Evolutionary conservation across 148 eudicot species (phyloP).

Genomic region (Selenicereus undatus): DNA sequence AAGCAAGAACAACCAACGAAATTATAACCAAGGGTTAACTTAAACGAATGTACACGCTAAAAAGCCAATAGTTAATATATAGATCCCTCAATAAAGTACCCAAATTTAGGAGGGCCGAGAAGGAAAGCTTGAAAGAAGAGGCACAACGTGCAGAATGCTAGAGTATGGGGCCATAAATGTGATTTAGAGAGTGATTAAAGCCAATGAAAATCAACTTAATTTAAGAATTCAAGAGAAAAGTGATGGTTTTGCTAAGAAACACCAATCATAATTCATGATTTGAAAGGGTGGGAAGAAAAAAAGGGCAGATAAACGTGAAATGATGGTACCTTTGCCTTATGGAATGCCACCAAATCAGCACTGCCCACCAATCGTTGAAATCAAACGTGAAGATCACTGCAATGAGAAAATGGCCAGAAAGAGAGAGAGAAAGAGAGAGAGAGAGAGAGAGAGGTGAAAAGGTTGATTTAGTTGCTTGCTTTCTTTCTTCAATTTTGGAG

Average conservation of each 20-base stretch:
- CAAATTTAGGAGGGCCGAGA: neutral
- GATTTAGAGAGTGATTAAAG: slow-evolving; percentile 32
- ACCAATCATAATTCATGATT: slow-evolving; percentile 3
- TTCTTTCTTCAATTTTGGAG: neutral
- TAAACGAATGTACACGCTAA: neutral
- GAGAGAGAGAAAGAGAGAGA: neutral
- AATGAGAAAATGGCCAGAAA: neutral
- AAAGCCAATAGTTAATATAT: neutral
- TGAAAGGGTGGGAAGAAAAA: neutral
- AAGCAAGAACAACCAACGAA: neutral
- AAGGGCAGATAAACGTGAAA: neutral
- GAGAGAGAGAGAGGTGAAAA: neutral
- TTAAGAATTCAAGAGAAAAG: neutral
- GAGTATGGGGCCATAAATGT: slow-evolving; percentile 20
- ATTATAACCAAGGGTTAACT: neutral
- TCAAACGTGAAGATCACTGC: slow-evolving; percentile 14
- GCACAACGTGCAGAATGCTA: slow-evolving; percentile 16
- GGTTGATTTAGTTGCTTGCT: neutral
- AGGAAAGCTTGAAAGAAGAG: slow-evolving; percentile 19
- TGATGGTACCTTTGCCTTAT: slow-evolving; percentile 14
- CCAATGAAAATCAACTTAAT: neutral
- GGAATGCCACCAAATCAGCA: slow-evolving; percentile 14
- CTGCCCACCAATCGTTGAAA: neutral
- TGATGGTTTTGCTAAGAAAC: slow-evolving; percentile 27
- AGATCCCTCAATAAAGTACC: neutral